Evolutionary conservation across 2,329 filamentous ascomycete species (phyloP), one percentile per base, ranked within the genome.

Genomic region (Penicillium sp.): DNA sequence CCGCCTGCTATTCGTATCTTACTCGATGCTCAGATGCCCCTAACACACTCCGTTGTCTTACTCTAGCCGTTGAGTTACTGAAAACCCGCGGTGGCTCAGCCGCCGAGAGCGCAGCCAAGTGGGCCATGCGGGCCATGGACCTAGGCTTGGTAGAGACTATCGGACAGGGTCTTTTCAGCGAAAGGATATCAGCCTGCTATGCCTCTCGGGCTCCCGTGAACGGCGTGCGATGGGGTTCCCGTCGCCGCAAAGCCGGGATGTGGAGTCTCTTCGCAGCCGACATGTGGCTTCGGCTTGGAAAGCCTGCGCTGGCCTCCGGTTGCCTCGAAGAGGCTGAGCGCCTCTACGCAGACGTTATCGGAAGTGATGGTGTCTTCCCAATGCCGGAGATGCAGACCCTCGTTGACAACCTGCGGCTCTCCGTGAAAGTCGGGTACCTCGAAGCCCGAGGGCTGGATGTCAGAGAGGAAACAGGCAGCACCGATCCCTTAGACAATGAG

Each of bases 1-100:
- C 91, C 3, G 92, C 94, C 0, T 90, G 90, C 61, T 98, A 99
- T 77, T 97, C 93, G 0, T 99, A 98, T 75, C 87, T 92, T 55
- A 94, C 92, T 17, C 87, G 94, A 52, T 97, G 92, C 71, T 89
- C 86, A 51, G 87, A 90, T 29, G 87, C 91, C 0, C 94, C 93
- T 71, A 90, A 92, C 57, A 91, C 93, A 0, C 79, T 96, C 17
- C 90, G 96, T 11, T 91, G 89, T 64, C 82, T 97, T 8, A 81
- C 90, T 0, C 80, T 98, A 0, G 87, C 89, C 0, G 82, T 95
- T 29, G 96, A 99, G 75, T 86, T 99, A 1, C 82, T 98, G 2
- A 89, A 91, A 44, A 83, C 95, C 11, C 86, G 93, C 7, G 92
- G 92, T 26, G 91, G 91, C 13, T 87, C 89, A 3, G 91, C 90